Evolutionary conservation across 192 early-diverging fungal genomes (phyloP).

Genomic region (Mortierella alpina): DNA sequence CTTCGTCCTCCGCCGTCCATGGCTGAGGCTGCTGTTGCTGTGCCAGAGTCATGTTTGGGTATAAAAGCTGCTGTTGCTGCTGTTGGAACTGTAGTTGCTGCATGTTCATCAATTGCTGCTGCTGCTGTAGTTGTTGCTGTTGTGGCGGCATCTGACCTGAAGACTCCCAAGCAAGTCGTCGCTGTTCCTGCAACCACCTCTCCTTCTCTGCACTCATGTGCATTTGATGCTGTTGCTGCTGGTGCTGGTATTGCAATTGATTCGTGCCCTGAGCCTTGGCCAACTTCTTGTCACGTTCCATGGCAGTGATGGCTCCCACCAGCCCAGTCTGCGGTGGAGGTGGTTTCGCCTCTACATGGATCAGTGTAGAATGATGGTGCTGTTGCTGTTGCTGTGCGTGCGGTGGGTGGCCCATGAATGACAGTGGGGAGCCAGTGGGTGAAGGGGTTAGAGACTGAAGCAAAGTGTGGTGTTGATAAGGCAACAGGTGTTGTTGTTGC

Average conservation of each 20-base stretch:
- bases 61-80: slow-evolving; percentile 11
- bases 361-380: slow-evolving; percentile 18
- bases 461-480: slow-evolving; percentile 5
- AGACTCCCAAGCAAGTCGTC: slow-evolving; percentile 29
- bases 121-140: slow-evolving; percentile 1
- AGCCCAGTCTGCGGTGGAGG: slow-evolving; percentile 47
- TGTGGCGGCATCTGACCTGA: slow-evolving; percentile 2
- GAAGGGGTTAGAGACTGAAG: background rate
- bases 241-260: slow-evolving; percentile 42
- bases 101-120: background rate
- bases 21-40: slow-evolving; percentile 1
- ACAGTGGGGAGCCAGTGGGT: background rate
- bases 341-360: slow-evolving; percentile 49
- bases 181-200: slow-evolving; percentile 45
- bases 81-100: background rate
- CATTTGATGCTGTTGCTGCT: slow-evolving; percentile 39
- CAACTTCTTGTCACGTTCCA: slow-evolving; percentile 51
- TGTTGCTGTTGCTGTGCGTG: background rate
- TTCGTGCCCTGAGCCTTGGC: slow-evolving; percentile 47
- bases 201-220: slow-evolving; percentile 35
- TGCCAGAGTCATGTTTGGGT: background rate
- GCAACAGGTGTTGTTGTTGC: background rate
- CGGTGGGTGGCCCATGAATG: background rate
- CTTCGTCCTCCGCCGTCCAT: slow-evolving; percentile 24
- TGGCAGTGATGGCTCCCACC: slow-evolving; percentile 36